Evolutionary conservation across 1,284 basidiomycete species (phyloP).

Genomic region (Irpex sp.): DNA sequence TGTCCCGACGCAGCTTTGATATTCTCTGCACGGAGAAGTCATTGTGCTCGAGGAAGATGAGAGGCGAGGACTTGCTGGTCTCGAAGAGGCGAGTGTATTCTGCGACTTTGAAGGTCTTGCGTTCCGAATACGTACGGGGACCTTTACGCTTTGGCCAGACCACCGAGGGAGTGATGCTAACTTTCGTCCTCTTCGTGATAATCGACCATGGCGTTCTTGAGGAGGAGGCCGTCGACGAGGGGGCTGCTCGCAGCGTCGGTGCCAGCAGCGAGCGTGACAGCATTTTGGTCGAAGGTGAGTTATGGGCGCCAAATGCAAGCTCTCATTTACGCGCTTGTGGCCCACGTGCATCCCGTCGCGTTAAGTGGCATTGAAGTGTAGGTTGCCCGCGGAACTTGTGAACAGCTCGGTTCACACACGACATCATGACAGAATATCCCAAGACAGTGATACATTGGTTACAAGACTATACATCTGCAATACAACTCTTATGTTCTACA

Average conservation of each 20-base stretch:
- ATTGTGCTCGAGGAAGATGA: conserved; percentile 69
- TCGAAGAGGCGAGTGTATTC: conserved; percentile 67
- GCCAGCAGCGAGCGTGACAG: conserved; percentile 8
- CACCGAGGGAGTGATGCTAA: conserved; percentile 55
- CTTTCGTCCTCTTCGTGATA: conserved; percentile 33
- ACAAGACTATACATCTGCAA: not conserved
- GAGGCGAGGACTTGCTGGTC: conserved; percentile 46
- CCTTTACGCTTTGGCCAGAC: conserved; percentile 43
- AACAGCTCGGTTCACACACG: too few relatives aligned
- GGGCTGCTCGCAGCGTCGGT: conserved; percentile 6
- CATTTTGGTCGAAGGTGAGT: conserved; percentile 11
- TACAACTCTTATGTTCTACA: not conserved
- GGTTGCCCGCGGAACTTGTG: too few relatives aligned
- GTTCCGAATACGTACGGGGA: conserved; percentile 63
- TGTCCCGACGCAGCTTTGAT: conserved; percentile 61
- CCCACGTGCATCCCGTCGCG: not conserved
- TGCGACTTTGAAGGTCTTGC: conserved; percentile 73
- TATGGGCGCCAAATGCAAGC: conserved; percentile 1
- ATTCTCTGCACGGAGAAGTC: conserved; percentile 65
- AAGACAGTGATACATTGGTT: not conserved
- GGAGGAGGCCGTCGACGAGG: conserved; percentile 4
- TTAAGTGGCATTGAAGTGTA: too few relatives aligned
- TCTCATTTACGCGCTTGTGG: not conserved
- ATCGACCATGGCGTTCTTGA: conserved; percentile 10
- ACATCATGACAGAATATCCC: not conserved